Evolutionary conservation across 2,329 filamentous ascomycete species (phyloP).

Genomic region (Xylariaceae sp.): DNA sequence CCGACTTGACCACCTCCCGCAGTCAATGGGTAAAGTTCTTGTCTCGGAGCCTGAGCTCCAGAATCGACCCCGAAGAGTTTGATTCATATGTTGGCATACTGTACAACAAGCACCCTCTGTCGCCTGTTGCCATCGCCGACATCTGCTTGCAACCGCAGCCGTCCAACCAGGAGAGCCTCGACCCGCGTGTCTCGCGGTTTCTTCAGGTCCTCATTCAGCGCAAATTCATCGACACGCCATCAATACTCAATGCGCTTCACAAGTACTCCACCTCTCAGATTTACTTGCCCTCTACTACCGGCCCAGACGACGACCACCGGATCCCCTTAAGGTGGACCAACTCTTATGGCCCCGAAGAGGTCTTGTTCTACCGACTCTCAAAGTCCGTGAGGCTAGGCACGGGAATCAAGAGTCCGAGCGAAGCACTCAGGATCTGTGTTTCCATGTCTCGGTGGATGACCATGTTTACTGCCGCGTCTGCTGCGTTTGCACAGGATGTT

Average conservation of each 20-base stretch:
- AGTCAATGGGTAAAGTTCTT: conserved; percentile 49
- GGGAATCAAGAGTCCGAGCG: conserved; percentile 41
- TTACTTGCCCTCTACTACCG: conserved; percentile 26
- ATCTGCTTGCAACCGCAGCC: conserved; percentile 52
- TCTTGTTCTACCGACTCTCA: conserved; percentile 87
- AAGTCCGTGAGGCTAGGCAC: conserved; percentile 66
- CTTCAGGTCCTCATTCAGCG: conserved; percentile 49
- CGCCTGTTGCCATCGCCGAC: conserved; percentile 48
- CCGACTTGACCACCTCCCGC: conserved; percentile 24
- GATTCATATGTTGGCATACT: conserved; percentile 46
- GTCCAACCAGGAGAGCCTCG: conserved; percentile 45
- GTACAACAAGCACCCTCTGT: conserved; percentile 46
- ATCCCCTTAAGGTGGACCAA: conserved; percentile 43
- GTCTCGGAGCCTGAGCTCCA: conserved; percentile 42
- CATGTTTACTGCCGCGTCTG: conserved; percentile 47
- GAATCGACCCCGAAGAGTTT: conserved; percentile 51
- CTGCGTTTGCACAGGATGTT: conserved; percentile 43
- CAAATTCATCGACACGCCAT: conserved; percentile 48
- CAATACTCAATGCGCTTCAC: conserved; percentile 50
- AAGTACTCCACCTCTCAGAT: conserved; percentile 51
- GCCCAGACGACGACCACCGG: conserved; percentile 21
- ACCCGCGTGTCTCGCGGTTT: conserved; percentile 56
- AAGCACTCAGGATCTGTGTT: conserved; percentile 46
- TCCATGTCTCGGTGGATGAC: conserved; percentile 55
- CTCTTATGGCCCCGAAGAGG: conserved; percentile 69